These are phyloP conservation scores for Rubia balearica DNA, from an alignment of 305 asterid genomes.

Conservation along the genomic window DNA sequence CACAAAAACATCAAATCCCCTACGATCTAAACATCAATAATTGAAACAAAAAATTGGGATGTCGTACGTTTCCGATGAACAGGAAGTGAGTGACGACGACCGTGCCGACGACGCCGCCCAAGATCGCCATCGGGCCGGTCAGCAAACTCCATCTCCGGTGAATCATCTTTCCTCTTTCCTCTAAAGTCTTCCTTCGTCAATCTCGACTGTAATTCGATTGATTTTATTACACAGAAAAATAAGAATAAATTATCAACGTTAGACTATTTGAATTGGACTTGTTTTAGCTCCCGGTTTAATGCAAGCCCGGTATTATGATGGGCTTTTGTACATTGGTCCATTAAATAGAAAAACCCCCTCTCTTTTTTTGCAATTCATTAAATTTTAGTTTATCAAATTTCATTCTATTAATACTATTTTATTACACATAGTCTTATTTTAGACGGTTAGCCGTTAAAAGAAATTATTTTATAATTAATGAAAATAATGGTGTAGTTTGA, in stretches of 20 bases:
- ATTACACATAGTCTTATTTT: too few relatives aligned
- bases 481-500: too few relatives aligned
- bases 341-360: not conserved
- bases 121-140: constrained; percentile 20
- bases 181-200: not conserved
- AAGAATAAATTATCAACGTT: not conserved
- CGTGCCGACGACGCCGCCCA: constrained; percentile 53
- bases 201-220: not conserved
- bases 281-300: not conserved
- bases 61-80: constrained; percentile 46
- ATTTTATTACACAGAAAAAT: not conserved
- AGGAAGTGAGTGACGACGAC: constrained; percentile 49
- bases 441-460: too few relatives aligned
- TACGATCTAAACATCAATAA: not conserved
- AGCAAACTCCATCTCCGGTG: constrained; percentile 28
- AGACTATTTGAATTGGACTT: not conserved
- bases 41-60: constrained; percentile 1
- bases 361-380: too few relatives aligned
- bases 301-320: not conserved
- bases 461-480: too few relatives aligned
- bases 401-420: too few relatives aligned
- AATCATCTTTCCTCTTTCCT: constrained; percentile 17
- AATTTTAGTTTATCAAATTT: too few relatives aligned
- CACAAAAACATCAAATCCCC: not conserved
- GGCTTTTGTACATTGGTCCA: not conserved